Percentiles rank a stretch among this genome's conserved stretches.
Conservation (phyloP, 306 rosid genomes). For the Senna siamea region DNA sequence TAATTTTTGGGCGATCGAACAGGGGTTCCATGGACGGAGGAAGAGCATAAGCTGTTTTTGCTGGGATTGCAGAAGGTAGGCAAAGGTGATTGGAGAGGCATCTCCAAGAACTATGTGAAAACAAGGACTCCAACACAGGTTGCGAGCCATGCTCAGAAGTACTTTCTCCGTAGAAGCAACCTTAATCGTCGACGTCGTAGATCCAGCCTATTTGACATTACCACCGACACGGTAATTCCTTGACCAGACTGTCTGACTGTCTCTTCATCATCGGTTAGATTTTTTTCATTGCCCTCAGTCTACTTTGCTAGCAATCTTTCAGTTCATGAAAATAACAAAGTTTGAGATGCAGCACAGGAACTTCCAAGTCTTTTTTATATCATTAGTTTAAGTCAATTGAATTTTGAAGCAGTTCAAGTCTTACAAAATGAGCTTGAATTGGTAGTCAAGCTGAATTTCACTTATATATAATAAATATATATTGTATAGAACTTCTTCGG, state of each 20-base stretch:
- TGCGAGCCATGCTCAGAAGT: conserved; percentile 90
- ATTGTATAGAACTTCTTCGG: conserved; percentile 11
- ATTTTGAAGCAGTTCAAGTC: neutral
- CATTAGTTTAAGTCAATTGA: neutral
- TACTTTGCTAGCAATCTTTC: neutral
- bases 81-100: conserved; percentile 94
- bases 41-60: conserved; percentile 80
- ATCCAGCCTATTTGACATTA: conserved; percentile 88
- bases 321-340: too few species aligned
- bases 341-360: neutral
- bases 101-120: conserved; percentile 78
- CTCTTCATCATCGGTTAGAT: neutral
- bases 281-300: neutral
- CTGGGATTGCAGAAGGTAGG: conserved; percentile 83
- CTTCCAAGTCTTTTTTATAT: neutral
- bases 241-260: neutral
- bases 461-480: neutral
- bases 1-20: conserved; percentile 26
- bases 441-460: conserved; percentile 3
- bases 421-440: conserved; percentile 17
- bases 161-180: conserved; percentile 78
- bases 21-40: conserved; percentile 96
- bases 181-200: conserved; percentile 88
- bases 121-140: conserved; percentile 90
- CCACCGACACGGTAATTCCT: conserved; percentile 65